A percentile compares a stretch with the other conserved stretches of the same genome.
Conservation (phyloP, 345 rosid species). For the Arabis alpina region DNA sequence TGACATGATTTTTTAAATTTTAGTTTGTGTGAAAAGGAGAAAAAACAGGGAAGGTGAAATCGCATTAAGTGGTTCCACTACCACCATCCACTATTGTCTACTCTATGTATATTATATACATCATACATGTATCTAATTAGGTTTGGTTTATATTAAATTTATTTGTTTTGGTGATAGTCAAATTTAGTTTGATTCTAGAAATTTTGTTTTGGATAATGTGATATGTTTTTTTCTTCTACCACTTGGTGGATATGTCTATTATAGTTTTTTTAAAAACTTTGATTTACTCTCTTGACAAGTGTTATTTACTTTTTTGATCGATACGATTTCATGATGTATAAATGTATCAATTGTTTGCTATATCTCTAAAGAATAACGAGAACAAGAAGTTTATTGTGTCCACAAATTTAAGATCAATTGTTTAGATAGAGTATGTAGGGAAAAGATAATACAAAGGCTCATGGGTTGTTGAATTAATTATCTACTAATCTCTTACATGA, state of each 20-base stretch:
- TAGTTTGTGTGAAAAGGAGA: constrained; percentile 39
- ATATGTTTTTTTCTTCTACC: constrained; percentile 16
- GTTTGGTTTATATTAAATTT: constrained; percentile 18
- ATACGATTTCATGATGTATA: too few relatives aligned
- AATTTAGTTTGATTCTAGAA: constrained; percentile 7
- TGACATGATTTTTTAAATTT: constrained; percentile 12
- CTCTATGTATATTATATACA: constrained; percentile 38
- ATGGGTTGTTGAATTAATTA: constrained; percentile 9
- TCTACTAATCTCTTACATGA: constrained; percentile 25
- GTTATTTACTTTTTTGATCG: background rate
- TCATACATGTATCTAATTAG: constrained; percentile 28
- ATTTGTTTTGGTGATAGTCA: constrained; percentile 33
- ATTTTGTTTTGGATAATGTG: constrained; percentile 16
- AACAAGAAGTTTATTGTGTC: too few relatives aligned
- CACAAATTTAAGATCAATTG: too few relatives aligned
- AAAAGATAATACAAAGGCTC: background rate
- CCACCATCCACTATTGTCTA: constrained; percentile 51
- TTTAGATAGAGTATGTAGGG: background rate
- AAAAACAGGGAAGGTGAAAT: constrained; percentile 44
- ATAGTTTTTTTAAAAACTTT: background rate
- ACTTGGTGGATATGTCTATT: background rate
- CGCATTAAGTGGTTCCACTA: constrained; percentile 50
- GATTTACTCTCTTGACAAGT: background rate
- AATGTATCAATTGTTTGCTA: too few relatives aligned
- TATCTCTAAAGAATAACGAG: too few relatives aligned